Evolutionary conservation across 2,329 filamentous ascomycete species (phyloP).

Genomic region (Fusarium multiceps): DNA sequence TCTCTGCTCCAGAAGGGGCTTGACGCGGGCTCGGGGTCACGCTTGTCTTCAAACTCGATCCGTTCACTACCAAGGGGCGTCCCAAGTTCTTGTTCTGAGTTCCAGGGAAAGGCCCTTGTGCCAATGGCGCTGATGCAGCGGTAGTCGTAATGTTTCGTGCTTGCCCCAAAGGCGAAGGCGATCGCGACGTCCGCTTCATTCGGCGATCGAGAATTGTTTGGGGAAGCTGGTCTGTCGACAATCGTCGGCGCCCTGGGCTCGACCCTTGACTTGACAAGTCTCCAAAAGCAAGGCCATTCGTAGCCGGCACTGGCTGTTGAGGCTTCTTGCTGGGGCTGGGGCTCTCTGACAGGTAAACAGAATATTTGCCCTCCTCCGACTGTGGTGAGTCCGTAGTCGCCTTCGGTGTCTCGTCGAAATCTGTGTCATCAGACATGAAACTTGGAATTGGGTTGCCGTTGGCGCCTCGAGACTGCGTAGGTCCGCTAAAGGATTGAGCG

Average conservation of each 20-base stretch:
- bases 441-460: constrained; percentile 66
- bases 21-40: constrained; percentile 44
- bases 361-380: constrained; percentile 58
- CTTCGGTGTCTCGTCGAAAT: constrained; percentile 59
- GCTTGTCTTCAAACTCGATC: constrained; percentile 55
- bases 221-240: constrained; percentile 66
- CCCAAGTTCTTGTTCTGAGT: constrained; percentile 50
- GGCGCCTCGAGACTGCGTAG: constrained; percentile 53
- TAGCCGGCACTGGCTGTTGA: constrained; percentile 41
- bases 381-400: constrained; percentile 58
- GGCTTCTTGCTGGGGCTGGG: constrained; percentile 46
- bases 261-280: constrained; percentile 56
- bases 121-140: constrained; percentile 54
- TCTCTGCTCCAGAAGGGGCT: constrained; percentile 22
- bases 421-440: constrained; percentile 67
- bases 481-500: constrained; percentile 52
- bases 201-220: constrained; percentile 65
- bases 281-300: constrained; percentile 60
- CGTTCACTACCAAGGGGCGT: constrained; percentile 66
- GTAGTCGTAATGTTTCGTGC: constrained; percentile 57
- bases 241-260: constrained; percentile 56
- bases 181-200: constrained; percentile 65
- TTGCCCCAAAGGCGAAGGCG: constrained; percentile 67
- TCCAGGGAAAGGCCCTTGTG: constrained; percentile 53
- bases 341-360: constrained; percentile 45